Percentiles rank a stretch among this genome's conserved stretches.
These are phyloP conservation scores for Extremus antarcticus DNA, from an alignment of 495 filamentous ascomycete genomes.

Conservation along the genomic window DNA sequence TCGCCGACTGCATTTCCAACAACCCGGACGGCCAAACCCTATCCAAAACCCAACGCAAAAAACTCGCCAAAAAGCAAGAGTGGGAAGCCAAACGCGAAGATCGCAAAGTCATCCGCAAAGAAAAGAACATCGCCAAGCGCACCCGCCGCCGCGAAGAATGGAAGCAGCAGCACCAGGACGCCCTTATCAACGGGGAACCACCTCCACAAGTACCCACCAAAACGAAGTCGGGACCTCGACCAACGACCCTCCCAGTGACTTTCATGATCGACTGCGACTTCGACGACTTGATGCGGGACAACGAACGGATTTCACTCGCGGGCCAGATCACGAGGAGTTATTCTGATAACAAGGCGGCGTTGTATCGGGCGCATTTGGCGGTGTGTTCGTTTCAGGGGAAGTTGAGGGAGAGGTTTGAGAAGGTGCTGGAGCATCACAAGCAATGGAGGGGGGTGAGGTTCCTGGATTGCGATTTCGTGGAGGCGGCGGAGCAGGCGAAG, in stretches of 20 bases:
- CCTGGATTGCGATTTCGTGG: constrained; percentile 55
- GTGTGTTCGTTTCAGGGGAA: constrained; percentile 66
- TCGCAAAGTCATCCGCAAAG: constrained; percentile 62
- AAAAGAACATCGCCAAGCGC: constrained; percentile 56
- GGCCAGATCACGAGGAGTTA: constrained; percentile 79
- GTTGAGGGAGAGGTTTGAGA: constrained; percentile 71
- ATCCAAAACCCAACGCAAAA: constrained; percentile 82
- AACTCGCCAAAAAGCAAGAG: constrained; percentile 49
- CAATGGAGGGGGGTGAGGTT: constrained; percentile 72
- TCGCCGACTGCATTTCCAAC: not conserved
- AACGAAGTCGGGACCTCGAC: constrained; percentile 25
- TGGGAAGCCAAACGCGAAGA: constrained; percentile 58
- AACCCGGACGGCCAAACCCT: constrained; percentile 30
- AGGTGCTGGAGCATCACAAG: constrained; percentile 52
- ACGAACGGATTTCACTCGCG: constrained; percentile 70
- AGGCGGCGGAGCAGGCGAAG: constrained; percentile 49
- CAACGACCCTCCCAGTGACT: constrained; percentile 55
- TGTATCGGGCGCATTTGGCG: constrained; percentile 55
- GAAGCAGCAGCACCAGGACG: not conserved
- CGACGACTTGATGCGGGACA: constrained; percentile 74
- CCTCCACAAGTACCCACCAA: constrained; percentile 10
- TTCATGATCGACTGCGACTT: constrained; percentile 87
- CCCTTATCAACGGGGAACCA: not conserved
- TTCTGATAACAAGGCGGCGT: constrained; percentile 64
- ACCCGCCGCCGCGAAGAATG: constrained; percentile 42